Base-by-base conservation (phyloP, 768 basidiomycete species). In the Xerocomellus dryophilus region DNA sequence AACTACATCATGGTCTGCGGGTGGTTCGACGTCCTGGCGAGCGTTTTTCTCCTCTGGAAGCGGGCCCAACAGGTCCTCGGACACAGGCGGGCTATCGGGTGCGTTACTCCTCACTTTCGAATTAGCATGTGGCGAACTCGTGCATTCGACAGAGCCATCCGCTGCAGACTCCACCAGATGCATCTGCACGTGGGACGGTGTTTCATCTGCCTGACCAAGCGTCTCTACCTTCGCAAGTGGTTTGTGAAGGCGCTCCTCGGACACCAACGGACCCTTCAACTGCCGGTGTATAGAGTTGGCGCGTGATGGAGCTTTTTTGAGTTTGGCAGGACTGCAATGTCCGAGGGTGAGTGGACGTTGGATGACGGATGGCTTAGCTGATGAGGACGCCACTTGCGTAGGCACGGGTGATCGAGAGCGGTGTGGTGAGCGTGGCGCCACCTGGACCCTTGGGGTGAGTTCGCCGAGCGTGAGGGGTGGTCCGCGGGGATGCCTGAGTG, bases 401-500 rank as follows among this genome's bases (percentile, higher is more conserved):
- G 53, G 52, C 7, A 57, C 53, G 29, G 64, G 58, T 6, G 65
- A 60, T 39, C 31, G 53, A 1, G 58, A 55, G n/a, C 21, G 40
- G 15, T 47, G 41, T 11, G 43, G 49, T 10, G 53, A 36, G 31
- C 23, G 45, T 29, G 55, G 15, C 18, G 53, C 43, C n/a, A 17
- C 40, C 14, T 56, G 44, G 27, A 70, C 73, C 55, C 66, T 71
- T 61, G 78, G 77, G 23, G 76, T 74, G 9, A 78, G 66, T 42
- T 80, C 75, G 32, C 67, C 69, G 53, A 76, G 66, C 20, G 76
- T 73, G 43, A 77, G 64, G 20, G 56, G 32, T 47, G 67, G 67
- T 58, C 62, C 71, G 56, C 66, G 67, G 61, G 56, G 61, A 45
- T 68, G 51, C 8, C 15, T 39, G 51, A 46, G 58, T 25, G 67